phyloP scores from a whole-genome alignment of 2,329 filamentous ascomycete genomes.

The Aspergillus sp. region DNA sequence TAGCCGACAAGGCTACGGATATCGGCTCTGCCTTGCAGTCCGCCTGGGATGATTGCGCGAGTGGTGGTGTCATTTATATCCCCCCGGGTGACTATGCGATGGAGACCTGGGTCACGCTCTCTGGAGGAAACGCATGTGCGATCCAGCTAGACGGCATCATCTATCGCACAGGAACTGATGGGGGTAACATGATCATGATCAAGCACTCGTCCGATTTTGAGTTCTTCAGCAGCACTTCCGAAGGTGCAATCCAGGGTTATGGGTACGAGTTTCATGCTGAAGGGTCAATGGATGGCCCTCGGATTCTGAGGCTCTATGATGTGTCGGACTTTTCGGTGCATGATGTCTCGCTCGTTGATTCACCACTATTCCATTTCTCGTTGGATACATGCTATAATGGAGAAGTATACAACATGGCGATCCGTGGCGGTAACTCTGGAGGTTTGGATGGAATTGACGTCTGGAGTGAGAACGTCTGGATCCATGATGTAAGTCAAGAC shows the following conservation, averaged over 20 bases:
- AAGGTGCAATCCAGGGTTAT: slow-evolving; percentile 58
- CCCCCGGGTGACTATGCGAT: slow-evolving; percentile 57
- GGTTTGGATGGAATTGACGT: slow-evolving; percentile 63
- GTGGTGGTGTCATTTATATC: slow-evolving; percentile 56
- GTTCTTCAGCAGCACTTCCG: slow-evolving; percentile 57
- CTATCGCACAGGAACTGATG: slow-evolving; percentile 55
- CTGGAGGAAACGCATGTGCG: slow-evolving; percentile 53
- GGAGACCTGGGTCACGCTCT: slow-evolving; percentile 55
- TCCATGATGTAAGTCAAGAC: slow-evolving; percentile 53
- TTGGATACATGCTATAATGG: slow-evolving; percentile 57
- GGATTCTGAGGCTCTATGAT: slow-evolving; percentile 52
- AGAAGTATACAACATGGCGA: slow-evolving; percentile 61
- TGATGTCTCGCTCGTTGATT: slow-evolving; percentile 55
- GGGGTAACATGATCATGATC: slow-evolving; percentile 60
- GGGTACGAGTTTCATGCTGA: slow-evolving; percentile 55
- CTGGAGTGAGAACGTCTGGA: slow-evolving; percentile 59
- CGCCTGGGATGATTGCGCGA: slow-evolving; percentile 57
- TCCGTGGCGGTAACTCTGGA: slow-evolving; percentile 57
- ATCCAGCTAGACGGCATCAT: slow-evolving; percentile 60
- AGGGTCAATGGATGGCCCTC: slow-evolving; percentile 47
- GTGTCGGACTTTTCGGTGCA: slow-evolving; percentile 55
- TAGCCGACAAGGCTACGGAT: slow-evolving; percentile 57
- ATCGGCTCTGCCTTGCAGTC: slow-evolving; percentile 53
- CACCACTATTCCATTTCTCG: slow-evolving; percentile 56
- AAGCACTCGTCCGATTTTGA: slow-evolving; percentile 58